Conservation (phyloP, 495 filamentous ascomycete genomes). For the Parathielavia appendiculata region DNA sequence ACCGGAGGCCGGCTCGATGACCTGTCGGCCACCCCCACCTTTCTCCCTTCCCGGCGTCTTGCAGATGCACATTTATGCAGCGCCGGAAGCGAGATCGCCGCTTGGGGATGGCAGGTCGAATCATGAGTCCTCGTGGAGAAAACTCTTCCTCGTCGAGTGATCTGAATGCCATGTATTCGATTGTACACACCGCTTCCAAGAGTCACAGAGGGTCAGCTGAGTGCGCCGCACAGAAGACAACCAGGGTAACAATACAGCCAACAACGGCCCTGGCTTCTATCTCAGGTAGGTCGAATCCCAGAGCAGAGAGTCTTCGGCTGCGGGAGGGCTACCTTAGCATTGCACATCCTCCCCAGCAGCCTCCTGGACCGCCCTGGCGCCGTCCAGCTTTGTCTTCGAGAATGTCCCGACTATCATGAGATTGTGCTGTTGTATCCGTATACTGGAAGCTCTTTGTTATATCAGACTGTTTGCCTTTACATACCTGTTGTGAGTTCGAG, state of each 20-base stretch:
- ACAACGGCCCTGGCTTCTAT: too few relatives aligned
- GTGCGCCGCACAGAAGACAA: background rate
- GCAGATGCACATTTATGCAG: background rate
- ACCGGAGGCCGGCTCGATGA: background rate
- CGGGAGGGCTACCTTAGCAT: too few relatives aligned
- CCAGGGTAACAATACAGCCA: background rate
- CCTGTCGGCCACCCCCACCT: background rate
- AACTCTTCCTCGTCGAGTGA: conserved; percentile 18
- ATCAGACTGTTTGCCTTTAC: too few relatives aligned
- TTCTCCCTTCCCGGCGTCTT: conserved; percentile 4
- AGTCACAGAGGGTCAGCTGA: background rate
- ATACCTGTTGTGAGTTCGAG: background rate
- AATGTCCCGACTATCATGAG: background rate
- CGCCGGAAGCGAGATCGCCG: conserved; percentile 2
- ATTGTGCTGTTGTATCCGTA: background rate
- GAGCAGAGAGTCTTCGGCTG: too few relatives aligned
- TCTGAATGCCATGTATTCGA: background rate
- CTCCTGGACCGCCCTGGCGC: too few relatives aligned
- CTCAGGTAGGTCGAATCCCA: too few relatives aligned
- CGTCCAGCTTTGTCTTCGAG: background rate
- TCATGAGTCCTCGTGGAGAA: conserved; percentile 3
- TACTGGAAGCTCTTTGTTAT: too few relatives aligned
- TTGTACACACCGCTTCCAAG: conserved; percentile 14
- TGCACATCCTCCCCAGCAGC: too few relatives aligned
- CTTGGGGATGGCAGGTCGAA: conserved; percentile 2